Evolutionary conservation across 345 rosid species (phyloP).

Genomic region (Arabidopsis arenosa): DNA sequence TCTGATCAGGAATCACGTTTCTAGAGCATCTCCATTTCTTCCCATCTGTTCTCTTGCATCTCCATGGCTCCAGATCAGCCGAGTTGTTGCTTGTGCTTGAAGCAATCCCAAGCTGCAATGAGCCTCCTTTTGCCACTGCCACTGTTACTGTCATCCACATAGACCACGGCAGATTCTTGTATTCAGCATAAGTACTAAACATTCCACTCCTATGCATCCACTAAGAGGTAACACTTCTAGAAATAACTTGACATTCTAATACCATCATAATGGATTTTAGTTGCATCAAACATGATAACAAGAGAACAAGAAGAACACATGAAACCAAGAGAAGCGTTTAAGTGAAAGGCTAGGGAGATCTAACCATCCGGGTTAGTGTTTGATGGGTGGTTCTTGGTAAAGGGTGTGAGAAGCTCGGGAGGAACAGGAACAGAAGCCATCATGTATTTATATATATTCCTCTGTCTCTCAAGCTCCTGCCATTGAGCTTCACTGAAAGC

Average conservation of each 20-base stretch:
- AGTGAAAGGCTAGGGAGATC: conserved; percentile 5
- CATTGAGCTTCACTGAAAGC: conserved; percentile 83
- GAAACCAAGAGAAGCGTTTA: conserved; percentile 45
- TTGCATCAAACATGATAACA: conserved; percentile 7
- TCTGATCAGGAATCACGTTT: conserved; percentile 78
- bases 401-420: conserved; percentile 58
- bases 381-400: conserved; percentile 22
- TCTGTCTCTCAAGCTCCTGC: conserved; percentile 87
- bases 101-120: conserved; percentile 46
- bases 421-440: conserved; percentile 84
- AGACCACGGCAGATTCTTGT: conserved; percentile 15
- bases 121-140: conserved; percentile 35
- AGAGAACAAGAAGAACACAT: background rate
- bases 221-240: background rate
- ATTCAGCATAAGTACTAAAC: conserved; percentile 3
- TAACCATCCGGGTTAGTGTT: conserved; percentile 40
- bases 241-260: background rate
- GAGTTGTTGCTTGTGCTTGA: conserved; percentile 41
- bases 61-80: conserved; percentile 68
- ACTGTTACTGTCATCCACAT: conserved; percentile 26
- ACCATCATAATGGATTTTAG: background rate
- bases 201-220: background rate
- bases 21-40: conserved; percentile 96
- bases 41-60: conserved; percentile 91
- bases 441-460: conserved; percentile 74